phyloP scores from a whole-genome alignment of 2,329 filamentous ascomycete genomes.

The Cladobotryum protrusum region DNA sequence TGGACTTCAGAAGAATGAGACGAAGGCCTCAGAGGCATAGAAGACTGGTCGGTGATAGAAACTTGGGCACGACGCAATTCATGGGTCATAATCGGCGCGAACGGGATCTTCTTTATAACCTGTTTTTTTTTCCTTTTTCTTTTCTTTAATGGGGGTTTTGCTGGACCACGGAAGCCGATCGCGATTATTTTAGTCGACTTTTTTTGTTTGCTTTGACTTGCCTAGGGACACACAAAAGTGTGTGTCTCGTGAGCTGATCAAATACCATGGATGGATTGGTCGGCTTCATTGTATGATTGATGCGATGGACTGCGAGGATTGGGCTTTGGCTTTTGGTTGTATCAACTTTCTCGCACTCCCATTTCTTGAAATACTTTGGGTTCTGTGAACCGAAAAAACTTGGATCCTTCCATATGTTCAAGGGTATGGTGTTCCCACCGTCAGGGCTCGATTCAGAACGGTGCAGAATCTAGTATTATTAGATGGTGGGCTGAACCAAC shows the following conservation, averaged over 20 bases:
- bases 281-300: slow-evolving; percentile 13
- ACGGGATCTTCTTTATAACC: slow-evolving; percentile 5
- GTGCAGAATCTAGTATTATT: slow-evolving; percentile 5
- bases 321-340: slow-evolving; percentile 4
- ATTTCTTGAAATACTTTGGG: slow-evolving; percentile 10
- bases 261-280: slow-evolving; percentile 3
- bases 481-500: slow-evolving; percentile 7
- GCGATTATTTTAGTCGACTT: slow-evolving; percentile 6
- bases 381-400: slow-evolving; percentile 4
- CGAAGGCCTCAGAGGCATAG: slow-evolving; percentile 10
- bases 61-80: slow-evolving; percentile 7
- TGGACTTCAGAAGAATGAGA: slow-evolving; percentile 13
- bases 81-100: slow-evolving; percentile 9
- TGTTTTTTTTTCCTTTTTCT: slow-evolving; percentile 1
- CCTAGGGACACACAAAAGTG: slow-evolving; percentile 7
- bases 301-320: slow-evolving; percentile 9
- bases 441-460: slow-evolving; percentile 7
- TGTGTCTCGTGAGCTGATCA: slow-evolving; percentile 4
- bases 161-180: slow-evolving; percentile 8
- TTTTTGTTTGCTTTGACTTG: slow-evolving; percentile 8
- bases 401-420: slow-evolving; percentile 5
- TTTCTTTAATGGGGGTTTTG: slow-evolving; percentile 1
- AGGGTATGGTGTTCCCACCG: slow-evolving; percentile 2
- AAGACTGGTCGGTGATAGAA: slow-evolving; percentile 7
- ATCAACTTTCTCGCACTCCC: slow-evolving; percentile 11